Evolutionary conservation across 225 moss, liverwort and hornwort species (phyloP).

Genomic region (Polytrichum formosum): DNA sequence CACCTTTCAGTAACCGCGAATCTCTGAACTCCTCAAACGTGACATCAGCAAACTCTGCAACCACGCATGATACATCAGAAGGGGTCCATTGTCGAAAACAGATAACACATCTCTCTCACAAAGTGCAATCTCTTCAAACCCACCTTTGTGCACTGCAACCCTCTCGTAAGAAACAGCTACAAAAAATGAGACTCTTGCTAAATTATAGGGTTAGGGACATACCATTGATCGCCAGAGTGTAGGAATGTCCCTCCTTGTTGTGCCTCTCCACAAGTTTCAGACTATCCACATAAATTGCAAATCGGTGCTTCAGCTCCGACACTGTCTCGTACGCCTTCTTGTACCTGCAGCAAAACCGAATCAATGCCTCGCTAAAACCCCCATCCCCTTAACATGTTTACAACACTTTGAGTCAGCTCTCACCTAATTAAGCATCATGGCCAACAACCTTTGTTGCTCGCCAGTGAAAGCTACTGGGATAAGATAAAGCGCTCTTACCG

Average conservation of each 20-base stretch:
- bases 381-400: too few relatives aligned
- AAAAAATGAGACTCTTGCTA: too few relatives aligned
- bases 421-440: neutral
- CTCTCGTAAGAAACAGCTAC: too few relatives aligned
- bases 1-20: constrained; percentile 54
- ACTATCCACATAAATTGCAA: constrained; percentile 67
- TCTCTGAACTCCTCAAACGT: constrained; percentile 80
- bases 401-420: too few relatives aligned
- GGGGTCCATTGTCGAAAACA: too few relatives aligned
- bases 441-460: neutral
- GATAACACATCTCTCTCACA: too few relatives aligned
- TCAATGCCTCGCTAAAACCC: too few relatives aligned
- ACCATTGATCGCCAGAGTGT: constrained; percentile 91
- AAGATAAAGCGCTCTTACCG: neutral
- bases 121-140: too few relatives aligned
- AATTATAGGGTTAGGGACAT: neutral
- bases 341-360: constrained; percentile 40
- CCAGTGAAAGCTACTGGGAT: neutral
- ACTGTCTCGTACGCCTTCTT: constrained; percentile 76
- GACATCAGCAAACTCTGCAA: constrained; percentile 85
- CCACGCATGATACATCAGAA: neutral
- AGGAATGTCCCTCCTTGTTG: constrained; percentile 62
- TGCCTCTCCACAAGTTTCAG: constrained; percentile 73
- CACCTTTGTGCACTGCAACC: too few relatives aligned
- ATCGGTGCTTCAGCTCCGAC: constrained; percentile 68